Percentiles rank a stretch among this genome's conserved stretches.
Evolutionary conservation across 202 grass and related monocot genomes (phyloP).

Genomic region (Zizania palustris): DNA sequence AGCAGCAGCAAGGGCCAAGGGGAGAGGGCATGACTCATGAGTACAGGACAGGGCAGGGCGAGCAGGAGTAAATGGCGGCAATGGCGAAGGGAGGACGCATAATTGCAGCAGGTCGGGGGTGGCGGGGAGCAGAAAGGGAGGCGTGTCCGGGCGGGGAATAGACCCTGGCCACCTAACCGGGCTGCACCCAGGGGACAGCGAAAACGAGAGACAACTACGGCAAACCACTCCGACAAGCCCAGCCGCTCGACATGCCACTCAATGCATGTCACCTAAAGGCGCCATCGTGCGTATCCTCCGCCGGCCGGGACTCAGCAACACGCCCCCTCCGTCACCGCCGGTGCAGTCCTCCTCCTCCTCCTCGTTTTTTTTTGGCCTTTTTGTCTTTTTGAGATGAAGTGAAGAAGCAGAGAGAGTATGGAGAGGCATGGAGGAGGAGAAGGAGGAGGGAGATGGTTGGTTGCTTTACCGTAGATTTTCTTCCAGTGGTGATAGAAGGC

Average conservation of each 20-base stretch:
- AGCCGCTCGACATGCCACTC: slow-evolving; percentile 59
- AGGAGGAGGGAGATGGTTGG: background rate
- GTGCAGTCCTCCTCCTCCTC: slow-evolving; percentile 79
- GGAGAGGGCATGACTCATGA: too few relatives aligned
- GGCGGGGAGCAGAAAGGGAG: slow-evolving; percentile 47
- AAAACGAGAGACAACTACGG: slow-evolving; percentile 70
- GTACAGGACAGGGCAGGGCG: too few relatives aligned
- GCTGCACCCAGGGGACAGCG: slow-evolving; percentile 70
- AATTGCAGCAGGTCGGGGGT: background rate
- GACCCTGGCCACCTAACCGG: slow-evolving; percentile 55
- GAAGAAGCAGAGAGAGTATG: slow-evolving; percentile 14
- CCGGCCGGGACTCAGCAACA: too few relatives aligned
- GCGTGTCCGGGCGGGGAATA: slow-evolving; percentile 46
- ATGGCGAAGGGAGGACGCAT: slow-evolving; percentile 26
- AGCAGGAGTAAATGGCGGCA: slow-evolving; percentile 30
- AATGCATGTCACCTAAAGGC: slow-evolving; percentile 53
- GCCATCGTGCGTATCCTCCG: slow-evolving; percentile 26
- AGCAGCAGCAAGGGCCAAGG: too few relatives aligned
- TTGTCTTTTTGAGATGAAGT: too few relatives aligned
- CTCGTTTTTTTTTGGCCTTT: too few relatives aligned
- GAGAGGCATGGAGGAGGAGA: background rate
- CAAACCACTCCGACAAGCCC: slow-evolving; percentile 62
- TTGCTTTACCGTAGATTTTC: slow-evolving; percentile 82
- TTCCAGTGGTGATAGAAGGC: slow-evolving; percentile 99
- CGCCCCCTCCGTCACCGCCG: too few relatives aligned